These are phyloP conservation scores for Ruellia speciosa DNA, from an alignment of 305 asterid genomes.

Conservation along the genomic window DNA sequence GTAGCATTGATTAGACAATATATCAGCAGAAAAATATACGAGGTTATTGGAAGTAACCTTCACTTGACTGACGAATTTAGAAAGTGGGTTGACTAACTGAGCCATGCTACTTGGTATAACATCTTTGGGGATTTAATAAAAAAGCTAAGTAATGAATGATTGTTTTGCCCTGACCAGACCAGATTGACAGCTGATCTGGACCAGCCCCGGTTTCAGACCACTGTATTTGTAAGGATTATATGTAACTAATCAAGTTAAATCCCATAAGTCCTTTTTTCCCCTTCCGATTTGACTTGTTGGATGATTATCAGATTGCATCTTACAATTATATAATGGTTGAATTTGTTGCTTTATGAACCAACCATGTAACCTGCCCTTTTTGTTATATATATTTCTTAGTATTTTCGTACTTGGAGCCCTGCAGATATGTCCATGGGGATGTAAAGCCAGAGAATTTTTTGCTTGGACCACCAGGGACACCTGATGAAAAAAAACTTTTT, in stretches of 20 bases:
- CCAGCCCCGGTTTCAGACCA: no score
- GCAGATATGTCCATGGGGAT: constrained; percentile 65
- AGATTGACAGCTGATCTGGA: no score
- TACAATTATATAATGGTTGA: not conserved
- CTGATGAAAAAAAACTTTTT: constrained; percentile 50
- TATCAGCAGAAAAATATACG: no score
- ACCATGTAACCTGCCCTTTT: not conserved
- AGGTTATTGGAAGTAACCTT: no score
- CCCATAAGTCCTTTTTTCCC: not conserved
- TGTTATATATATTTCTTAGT: not conserved
- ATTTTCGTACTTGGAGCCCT: constrained; percentile 14
- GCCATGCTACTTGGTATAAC: no score
- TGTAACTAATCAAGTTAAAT: not conserved
- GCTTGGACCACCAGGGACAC: constrained; percentile 59
- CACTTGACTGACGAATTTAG: no score
- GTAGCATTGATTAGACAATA: no score
- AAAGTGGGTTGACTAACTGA: no score
- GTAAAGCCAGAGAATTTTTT: constrained; percentile 64
- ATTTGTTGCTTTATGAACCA: not conserved
- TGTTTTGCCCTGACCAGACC: no score
- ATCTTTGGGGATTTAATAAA: no score
- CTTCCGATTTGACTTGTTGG: not conserved
- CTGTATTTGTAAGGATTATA: no score
- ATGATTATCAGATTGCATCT: not conserved
- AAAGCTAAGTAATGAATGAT: no score